Evolutionary conservation across 208 protist species (phyloP).

Genomic region (Crithidia thermophila): DNA sequence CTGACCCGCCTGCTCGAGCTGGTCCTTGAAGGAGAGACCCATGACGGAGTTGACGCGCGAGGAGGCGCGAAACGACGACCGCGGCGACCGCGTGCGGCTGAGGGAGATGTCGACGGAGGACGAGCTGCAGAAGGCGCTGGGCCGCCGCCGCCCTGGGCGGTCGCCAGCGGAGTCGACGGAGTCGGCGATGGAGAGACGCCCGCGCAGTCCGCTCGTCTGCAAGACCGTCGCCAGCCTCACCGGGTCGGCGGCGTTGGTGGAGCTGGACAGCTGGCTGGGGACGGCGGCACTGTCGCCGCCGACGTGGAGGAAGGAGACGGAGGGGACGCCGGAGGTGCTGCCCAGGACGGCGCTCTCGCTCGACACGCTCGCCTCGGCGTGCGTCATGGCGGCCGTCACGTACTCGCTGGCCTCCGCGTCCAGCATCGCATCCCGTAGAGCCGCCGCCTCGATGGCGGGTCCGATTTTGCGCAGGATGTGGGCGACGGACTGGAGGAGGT

Average conservation of each 20-base stretch:
- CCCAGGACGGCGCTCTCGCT: not conserved
- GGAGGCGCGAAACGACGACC: not conserved
- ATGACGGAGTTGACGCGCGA: not conserved
- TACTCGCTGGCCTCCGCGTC: constrained; percentile 29
- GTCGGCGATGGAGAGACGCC: not conserved
- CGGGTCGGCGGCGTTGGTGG: not conserved
- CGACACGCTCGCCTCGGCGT: constrained; percentile 11
- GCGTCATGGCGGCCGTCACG: constrained; percentile 14
- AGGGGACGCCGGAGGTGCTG: not conserved
- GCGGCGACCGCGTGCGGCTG: not conserved
- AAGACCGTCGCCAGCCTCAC: not conserved
- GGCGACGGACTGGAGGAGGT: constrained; percentile 13
- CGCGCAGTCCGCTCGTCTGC: not conserved
- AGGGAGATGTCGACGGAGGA: not conserved
- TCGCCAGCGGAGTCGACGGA: not conserved
- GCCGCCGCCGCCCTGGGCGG: not conserved
- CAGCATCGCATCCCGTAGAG: constrained; percentile 20
- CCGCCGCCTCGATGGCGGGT: constrained; percentile 14
- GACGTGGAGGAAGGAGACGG: not conserved
- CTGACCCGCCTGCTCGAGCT: not conserved
- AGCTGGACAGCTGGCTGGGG: not conserved
- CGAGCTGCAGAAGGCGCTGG: not conserved
- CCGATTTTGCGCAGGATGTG: constrained; percentile 8
- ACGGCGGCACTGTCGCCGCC: not conserved
- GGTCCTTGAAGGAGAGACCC: too few species aligned